A percentile compares a stretch with the other conserved stretches of the same genome.
Conservation (phyloP, 2,329 filamentous ascomycete genomes). For the Diaporthe sp. region DNA sequence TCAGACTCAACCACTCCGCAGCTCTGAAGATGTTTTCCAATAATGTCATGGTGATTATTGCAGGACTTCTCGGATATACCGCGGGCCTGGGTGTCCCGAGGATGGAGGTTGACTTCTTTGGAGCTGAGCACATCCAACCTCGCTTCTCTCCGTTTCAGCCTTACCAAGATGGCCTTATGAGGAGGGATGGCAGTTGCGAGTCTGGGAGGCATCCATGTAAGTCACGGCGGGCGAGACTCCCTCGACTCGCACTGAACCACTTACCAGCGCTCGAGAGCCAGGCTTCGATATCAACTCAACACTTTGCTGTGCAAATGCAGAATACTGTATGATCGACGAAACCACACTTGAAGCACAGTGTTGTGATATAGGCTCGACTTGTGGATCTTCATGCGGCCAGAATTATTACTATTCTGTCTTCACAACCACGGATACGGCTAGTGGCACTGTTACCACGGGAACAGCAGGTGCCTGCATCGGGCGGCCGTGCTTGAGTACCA, state of each 20-base stretch:
- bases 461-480: neutral
- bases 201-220: neutral
- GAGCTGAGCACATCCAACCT: neutral
- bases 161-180: neutral
- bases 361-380: neutral
- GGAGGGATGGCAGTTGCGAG: neutral
- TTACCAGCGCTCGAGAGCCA: neutral
- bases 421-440: neutral
- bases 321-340: neutral
- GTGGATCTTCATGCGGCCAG: neutral
- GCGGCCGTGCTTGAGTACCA: neutral
- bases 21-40: neutral
- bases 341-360: neutral
- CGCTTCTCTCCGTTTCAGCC: neutral
- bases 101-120: neutral
- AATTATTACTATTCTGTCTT: neutral
- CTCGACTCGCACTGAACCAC: neutral
- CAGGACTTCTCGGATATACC: neutral
- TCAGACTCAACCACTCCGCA: neutral
- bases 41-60: neutral
- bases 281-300: constrained; percentile 16
- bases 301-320: neutral
- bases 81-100: neutral
- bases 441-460: neutral
- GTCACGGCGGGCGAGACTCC: neutral